phyloP scores from a whole-genome alignment of 1,284 basidiomycete species.

The Sparassis latifolia region DNA sequence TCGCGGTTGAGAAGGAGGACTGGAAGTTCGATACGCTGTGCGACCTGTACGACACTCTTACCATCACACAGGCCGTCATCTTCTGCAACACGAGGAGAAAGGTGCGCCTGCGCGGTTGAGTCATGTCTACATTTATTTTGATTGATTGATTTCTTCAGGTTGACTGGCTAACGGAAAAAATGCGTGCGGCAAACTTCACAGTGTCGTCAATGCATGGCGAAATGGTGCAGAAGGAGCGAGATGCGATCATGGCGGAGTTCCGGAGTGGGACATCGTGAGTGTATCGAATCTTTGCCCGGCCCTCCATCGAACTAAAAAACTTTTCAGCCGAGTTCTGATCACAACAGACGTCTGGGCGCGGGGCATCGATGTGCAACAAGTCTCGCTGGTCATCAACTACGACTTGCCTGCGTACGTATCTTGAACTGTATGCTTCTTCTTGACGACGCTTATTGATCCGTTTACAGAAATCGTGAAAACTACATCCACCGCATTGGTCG shows the following conservation, averaged over 20 bases:
- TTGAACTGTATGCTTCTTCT: background rate
- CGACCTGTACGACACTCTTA: slow-evolving; percentile 97
- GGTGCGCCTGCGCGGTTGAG: slow-evolving; percentile 35
- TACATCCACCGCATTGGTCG: slow-evolving; percentile 98
- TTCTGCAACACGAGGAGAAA: slow-evolving; percentile 99
- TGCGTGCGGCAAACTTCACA: slow-evolving; percentile 95
- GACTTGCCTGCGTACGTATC: slow-evolving; percentile 81
- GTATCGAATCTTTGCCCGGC: background rate
- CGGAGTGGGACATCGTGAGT: slow-evolving; percentile 86
- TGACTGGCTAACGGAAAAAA: slow-evolving; percentile 98
- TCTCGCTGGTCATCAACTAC: slow-evolving; percentile 97
- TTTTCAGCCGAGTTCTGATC: slow-evolving; percentile 79
- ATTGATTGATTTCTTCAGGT: slow-evolving; percentile 45
- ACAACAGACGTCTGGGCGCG: slow-evolving; percentile 99
- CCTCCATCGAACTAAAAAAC: slow-evolving; percentile 5
- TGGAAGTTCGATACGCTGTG: slow-evolving; percentile 99
- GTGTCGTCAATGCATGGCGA: slow-evolving; percentile 98
- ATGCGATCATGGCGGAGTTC: slow-evolving; percentile 99
- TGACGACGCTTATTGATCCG: background rate
- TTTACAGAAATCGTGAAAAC: slow-evolving; percentile 85
- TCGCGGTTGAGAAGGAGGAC: slow-evolving; percentile 99
- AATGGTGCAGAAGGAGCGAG: slow-evolving; percentile 98
- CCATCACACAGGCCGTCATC: slow-evolving; percentile 99
- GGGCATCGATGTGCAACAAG: slow-evolving; percentile 98
- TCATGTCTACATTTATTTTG: background rate